Evolutionary conservation across 306 rosid genomes (phyloP).

Genomic region (Quercus agrifolia): DNA sequence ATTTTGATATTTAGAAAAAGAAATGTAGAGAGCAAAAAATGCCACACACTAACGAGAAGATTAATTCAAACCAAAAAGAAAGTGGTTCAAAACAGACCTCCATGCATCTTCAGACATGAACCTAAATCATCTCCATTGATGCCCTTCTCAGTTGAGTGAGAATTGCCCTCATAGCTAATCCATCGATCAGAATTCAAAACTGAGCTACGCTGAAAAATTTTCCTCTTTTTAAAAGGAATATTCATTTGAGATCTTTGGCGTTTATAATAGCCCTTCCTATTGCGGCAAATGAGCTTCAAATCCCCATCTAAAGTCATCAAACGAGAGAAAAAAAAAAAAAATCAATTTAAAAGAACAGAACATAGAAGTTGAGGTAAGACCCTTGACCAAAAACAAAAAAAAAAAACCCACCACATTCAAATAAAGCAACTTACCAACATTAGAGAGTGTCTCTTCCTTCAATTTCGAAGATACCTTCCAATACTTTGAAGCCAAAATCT

Average conservation of each 20-base stretch:
- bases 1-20: slow-evolving; percentile 16
- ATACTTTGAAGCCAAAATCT: slow-evolving; percentile 68
- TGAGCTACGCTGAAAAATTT: slow-evolving; percentile 41
- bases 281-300: slow-evolving; percentile 45
- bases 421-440: slow-evolving; percentile 45
- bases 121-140: slow-evolving; percentile 42
- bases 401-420: neutral
- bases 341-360: slow-evolving; percentile 19
- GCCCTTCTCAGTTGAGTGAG: slow-evolving; percentile 41
- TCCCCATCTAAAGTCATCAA: slow-evolving; percentile 43
- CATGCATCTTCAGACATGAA: slow-evolving; percentile 35
- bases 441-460: slow-evolving; percentile 42
- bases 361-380: slow-evolving; percentile 13
- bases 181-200: slow-evolving; percentile 47
- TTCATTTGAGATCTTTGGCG: slow-evolving; percentile 74
- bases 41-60: slow-evolving; percentile 6
- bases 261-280: slow-evolving; percentile 52
- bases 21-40: slow-evolving; percentile 11
- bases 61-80: slow-evolving; percentile 14
- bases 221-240: slow-evolving; percentile 91
- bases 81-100: slow-evolving; percentile 41
- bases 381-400: neutral
- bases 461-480: slow-evolving; percentile 53
- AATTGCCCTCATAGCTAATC: slow-evolving; percentile 33
- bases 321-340: neutral